phyloP scores from a whole-genome alignment of 2,329 filamentous ascomycete species.

The Fusarium succisae region DNA sequence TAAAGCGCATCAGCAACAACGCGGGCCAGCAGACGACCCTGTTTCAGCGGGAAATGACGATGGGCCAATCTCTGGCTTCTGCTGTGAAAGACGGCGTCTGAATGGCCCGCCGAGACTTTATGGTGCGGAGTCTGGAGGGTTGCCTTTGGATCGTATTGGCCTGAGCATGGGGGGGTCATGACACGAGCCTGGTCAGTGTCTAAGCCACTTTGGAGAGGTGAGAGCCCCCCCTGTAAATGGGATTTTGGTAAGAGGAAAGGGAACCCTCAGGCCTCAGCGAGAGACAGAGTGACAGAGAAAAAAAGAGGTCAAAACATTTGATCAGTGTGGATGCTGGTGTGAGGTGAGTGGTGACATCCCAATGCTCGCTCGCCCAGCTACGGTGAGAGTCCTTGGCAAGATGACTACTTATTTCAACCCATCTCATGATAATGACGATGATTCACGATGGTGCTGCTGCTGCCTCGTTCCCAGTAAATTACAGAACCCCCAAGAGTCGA shows the following conservation, averaged over 20 bases:
- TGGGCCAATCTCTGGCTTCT: conserved; percentile 41
- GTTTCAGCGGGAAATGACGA: conserved; percentile 45
- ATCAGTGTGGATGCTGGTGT: conserved; percentile 23
- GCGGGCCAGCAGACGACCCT: conserved; percentile 42
- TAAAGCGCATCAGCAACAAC: conserved; percentile 25
- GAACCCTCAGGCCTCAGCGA: too few relatives aligned
- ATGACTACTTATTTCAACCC: background rate
- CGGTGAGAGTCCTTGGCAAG: conserved; percentile 12
- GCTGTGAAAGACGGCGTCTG: conserved; percentile 14
- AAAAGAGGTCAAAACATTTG: conserved; percentile 23
- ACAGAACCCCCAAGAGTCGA: background rate
- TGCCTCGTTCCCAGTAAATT: conserved; percentile 14
- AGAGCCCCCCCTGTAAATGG: conserved; percentile 4
- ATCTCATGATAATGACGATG: background rate
- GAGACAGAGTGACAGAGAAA: background rate
- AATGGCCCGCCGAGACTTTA: conserved; percentile 36
- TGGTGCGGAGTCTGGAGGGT: conserved; percentile 29
- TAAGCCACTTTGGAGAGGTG: conserved; percentile 30
- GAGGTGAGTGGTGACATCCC: conserved; percentile 7
- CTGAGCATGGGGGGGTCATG: conserved; percentile 19
- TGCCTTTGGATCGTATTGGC: conserved; percentile 25
- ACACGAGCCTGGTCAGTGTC: conserved; percentile 33
- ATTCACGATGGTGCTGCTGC: background rate
- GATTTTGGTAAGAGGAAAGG: background rate
- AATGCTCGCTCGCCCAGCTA: conserved; percentile 1